These are phyloP conservation scores for Fusarium sp. DNA, from an alignment of 2,329 filamentous ascomycete species.

Conservation along the genomic window DNA sequence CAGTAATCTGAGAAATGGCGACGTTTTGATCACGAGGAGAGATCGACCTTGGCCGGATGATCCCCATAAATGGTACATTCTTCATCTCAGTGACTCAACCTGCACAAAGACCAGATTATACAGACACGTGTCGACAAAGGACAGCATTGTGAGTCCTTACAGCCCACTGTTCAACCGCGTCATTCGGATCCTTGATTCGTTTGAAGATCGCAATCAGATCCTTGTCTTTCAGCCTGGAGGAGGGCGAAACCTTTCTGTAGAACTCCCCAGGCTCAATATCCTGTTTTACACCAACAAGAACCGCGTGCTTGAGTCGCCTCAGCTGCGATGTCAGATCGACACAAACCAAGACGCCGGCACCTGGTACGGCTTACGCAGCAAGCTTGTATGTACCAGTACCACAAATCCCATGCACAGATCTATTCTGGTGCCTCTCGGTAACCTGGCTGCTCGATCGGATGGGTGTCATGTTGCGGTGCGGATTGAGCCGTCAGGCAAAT, in stretches of 20 bases:
- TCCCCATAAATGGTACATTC: conserved; percentile 14
- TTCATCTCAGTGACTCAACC: conserved; percentile 19
- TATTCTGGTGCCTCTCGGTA: conserved; percentile 63
- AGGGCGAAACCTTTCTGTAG: conserved; percentile 51
- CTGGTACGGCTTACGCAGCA: conserved; percentile 67
- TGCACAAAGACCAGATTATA: conserved; percentile 15
- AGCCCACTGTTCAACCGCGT: conserved; percentile 38
- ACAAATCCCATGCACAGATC: conserved; percentile 55
- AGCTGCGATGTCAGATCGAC: conserved; percentile 63
- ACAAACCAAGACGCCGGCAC: conserved; percentile 66
- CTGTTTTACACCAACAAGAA: conserved; percentile 59
- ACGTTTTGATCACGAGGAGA: conserved; percentile 33
- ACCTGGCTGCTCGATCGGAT: conserved; percentile 10
- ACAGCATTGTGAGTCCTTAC: conserved; percentile 34
- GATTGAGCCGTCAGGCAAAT: conserved; percentile 47
- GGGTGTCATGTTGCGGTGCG: conserved; percentile 44
- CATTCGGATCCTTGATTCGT: conserved; percentile 31
- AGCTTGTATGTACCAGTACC: conserved; percentile 64
- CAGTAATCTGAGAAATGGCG: conserved; percentile 33
- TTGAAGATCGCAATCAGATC: conserved; percentile 32
- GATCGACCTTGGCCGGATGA: conserved; percentile 31
- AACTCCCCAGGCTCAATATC: conserved; percentile 62
- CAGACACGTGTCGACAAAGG: neutral
- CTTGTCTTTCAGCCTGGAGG: conserved; percentile 35
- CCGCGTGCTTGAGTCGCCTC: conserved; percentile 55